Evolutionary conservation across 2,329 filamentous ascomycete genomes (phyloP).

Genomic region (Penicillium sp.): DNA sequence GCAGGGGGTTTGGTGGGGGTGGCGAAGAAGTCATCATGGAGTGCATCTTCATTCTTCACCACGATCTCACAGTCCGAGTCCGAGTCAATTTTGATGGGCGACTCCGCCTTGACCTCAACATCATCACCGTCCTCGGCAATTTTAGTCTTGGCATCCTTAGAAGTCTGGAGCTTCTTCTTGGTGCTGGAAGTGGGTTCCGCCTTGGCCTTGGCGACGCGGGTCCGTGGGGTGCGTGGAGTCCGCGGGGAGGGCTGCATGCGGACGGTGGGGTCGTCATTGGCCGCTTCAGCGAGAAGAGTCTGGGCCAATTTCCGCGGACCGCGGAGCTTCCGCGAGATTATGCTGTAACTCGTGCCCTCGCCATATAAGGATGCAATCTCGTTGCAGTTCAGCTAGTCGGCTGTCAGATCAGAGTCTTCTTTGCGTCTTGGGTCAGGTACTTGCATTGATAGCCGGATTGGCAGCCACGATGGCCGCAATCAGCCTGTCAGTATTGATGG

Average conservation of each 20-base stretch:
- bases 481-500: not conserved
- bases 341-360: constrained; percentile 45
- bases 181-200: not conserved
- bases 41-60: no score
- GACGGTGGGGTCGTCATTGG: not conserved
- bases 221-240: not conserved
- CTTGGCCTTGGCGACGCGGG: not conserved
- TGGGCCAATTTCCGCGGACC: constrained; percentile 41
- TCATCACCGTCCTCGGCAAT: not conserved
- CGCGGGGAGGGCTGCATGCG: not conserved
- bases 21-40: no score
- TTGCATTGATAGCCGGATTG: not conserved
- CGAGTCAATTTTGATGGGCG: constrained; percentile 6
- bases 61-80: not conserved
- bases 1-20: no score
- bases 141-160: not conserved
- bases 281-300: constrained; percentile 29
- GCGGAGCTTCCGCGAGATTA: constrained; percentile 47
- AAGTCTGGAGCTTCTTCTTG: not conserved
- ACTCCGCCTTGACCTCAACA: not conserved
- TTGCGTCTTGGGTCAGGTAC: not conserved
- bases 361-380: constrained; percentile 46
- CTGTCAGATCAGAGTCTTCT: not conserved
- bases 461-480: constrained; percentile 2
- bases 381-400: constrained; percentile 42